A percentile compares a stretch with the other conserved stretches of the same genome.
Evolutionary conservation across 2,329 filamentous ascomycete genomes (phyloP).

Genomic region (Trichoderma sp.): DNA sequence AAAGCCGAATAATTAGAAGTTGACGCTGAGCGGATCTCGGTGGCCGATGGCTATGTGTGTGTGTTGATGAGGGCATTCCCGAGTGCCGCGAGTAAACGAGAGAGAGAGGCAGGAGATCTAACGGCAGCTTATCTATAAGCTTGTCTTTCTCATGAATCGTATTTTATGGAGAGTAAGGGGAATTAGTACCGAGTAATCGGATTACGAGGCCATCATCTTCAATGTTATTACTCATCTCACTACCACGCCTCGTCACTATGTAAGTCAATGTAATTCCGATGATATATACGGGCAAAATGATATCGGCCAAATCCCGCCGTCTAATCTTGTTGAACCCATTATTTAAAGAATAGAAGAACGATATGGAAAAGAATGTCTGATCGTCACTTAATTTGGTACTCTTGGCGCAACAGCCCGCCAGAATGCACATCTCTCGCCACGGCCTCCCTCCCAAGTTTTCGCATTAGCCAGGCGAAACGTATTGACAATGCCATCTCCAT

Average conservation of each 20-base stretch:
- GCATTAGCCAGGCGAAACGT: slow-evolving; percentile 42
- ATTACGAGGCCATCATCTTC: background rate
- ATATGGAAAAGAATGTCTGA: too few species aligned
- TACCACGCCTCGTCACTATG: background rate
- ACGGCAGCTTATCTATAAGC: background rate
- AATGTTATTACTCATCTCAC: background rate
- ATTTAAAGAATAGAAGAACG: background rate
- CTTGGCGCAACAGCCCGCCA: slow-evolving; percentile 33
- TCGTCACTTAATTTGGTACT: too few species aligned
- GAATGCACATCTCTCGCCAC: slow-evolving; percentile 45
- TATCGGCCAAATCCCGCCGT: background rate
- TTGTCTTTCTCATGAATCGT: background rate
- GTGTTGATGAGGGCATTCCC: background rate
- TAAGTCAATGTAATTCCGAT: background rate
- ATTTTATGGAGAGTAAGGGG: background rate
- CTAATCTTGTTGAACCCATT: background rate
- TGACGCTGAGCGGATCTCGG: background rate
- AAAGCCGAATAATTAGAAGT: background rate
- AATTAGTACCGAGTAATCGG: background rate
- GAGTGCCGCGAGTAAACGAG: background rate
- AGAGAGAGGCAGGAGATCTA: background rate
- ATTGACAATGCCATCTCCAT: slow-evolving; percentile 33
- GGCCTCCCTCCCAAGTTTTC: slow-evolving; percentile 46
- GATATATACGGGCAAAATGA: background rate
- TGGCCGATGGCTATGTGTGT: background rate